Evolutionary conservation across 129 eudicot genomes (phyloP).

Genomic region (Saussurea involucrata): DNA sequence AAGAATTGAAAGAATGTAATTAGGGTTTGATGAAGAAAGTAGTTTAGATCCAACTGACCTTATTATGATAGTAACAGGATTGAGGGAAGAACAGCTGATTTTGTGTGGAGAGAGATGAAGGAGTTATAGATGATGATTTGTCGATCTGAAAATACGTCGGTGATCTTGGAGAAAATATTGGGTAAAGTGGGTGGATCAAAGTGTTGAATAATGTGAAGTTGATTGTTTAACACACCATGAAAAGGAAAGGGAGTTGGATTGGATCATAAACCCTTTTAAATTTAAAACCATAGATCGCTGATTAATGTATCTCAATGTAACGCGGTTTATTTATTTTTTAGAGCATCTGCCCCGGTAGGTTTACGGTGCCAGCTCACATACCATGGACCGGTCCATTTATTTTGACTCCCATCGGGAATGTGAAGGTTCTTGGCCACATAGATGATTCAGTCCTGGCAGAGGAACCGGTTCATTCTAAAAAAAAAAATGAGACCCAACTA

Average conservation of each 20-base stretch:
- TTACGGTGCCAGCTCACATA: too few species aligned
- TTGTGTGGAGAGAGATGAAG: slow-evolving; percentile 11
- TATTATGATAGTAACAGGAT: slow-evolving; percentile 4
- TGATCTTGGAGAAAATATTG: slow-evolving; percentile 25
- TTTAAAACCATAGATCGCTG: neutral
- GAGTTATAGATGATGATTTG: slow-evolving; percentile 7
- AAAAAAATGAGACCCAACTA: too few species aligned
- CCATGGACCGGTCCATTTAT: too few species aligned
- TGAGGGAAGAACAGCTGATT: slow-evolving; percentile 8
- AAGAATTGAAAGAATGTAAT: neutral
- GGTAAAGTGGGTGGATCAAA: slow-evolving; percentile 7
- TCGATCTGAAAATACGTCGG: slow-evolving; percentile 29
- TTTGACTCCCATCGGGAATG: too few species aligned
- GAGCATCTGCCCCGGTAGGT: too few species aligned
- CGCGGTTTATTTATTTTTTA: neutral
- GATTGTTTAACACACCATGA: slow-evolving; percentile 16
- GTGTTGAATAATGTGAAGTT: slow-evolving; percentile 7
- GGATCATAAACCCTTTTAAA: neutral
- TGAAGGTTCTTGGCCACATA: too few species aligned
- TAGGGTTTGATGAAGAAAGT: neutral
- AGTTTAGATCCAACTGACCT: slow-evolving; percentile 24
- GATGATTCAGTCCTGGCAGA: too few species aligned
- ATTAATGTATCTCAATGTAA: neutral
- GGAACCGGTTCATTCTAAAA: too few species aligned
- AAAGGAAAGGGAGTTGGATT: neutral